phyloP scores from a whole-genome alignment of 345 rosid species.

The Ceriops zippeliana region DNA sequence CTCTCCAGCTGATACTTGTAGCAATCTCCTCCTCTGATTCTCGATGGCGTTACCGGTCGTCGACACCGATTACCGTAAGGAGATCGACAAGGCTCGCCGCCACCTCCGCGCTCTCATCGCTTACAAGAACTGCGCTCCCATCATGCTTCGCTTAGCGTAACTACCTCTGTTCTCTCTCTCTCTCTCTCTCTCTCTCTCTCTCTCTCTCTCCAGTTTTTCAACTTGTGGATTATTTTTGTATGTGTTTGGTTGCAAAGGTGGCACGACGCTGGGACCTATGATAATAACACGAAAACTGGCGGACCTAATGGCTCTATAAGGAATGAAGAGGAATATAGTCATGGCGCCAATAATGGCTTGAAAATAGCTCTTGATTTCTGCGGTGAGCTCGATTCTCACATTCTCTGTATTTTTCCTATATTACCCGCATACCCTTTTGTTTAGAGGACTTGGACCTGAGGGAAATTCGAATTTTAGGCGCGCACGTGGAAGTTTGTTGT shows the following conservation, averaged over 20 bases:
- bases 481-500: neutral
- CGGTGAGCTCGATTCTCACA: slow-evolving; percentile 36
- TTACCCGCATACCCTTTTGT: too few species aligned
- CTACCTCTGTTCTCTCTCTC: slow-evolving; percentile 5
- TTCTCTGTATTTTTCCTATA: neutral
- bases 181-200: neutral
- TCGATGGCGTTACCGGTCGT: slow-evolving; percentile 73
- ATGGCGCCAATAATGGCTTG: slow-evolving; percentile 73
- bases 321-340: slow-evolving; percentile 71
- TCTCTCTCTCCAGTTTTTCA: neutral
- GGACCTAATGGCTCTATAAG: slow-evolving; percentile 91
- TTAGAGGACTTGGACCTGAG: neutral
- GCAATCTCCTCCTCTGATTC: slow-evolving; percentile 1
- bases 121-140: slow-evolving; percentile 81
- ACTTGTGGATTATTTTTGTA: neutral
- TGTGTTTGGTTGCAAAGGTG: slow-evolving; percentile 46
- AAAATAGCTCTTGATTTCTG: slow-evolving; percentile 78
- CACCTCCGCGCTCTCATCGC: slow-evolving; percentile 89
- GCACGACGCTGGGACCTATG: slow-evolving; percentile 97
- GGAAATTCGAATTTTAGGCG: neutral
- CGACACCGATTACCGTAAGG: slow-evolving; percentile 73
- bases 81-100: slow-evolving; percentile 86
- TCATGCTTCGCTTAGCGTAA: slow-evolving; percentile 95
- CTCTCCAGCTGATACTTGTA: too few species aligned
- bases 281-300: slow-evolving; percentile 75